Conservation (phyloP, 192 early-diverging fungal species). For the Globomyces pollinis-pini region DNA sequence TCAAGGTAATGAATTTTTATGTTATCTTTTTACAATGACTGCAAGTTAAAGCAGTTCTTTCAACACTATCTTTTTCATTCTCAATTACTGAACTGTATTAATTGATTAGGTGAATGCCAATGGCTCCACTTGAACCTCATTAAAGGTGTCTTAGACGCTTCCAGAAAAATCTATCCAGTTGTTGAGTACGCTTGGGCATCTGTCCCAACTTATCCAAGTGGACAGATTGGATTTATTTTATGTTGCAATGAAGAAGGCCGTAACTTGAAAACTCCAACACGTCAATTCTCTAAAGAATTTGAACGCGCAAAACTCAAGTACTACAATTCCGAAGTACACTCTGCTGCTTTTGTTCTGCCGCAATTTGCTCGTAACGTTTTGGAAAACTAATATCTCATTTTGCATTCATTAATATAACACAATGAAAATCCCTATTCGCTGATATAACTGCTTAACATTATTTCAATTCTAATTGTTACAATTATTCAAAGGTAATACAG, state of each 20-base stretch:
- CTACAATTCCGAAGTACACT: slow-evolving; percentile 92
- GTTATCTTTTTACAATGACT: slow-evolving; percentile 3
- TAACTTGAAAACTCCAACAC: slow-evolving; percentile 70
- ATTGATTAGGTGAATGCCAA: slow-evolving; percentile 89
- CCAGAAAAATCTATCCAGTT: slow-evolving; percentile 75
- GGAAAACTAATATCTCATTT: background rate
- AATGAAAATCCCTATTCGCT: too few relatives aligned
- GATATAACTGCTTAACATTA: too few relatives aligned
- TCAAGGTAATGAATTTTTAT: slow-evolving; percentile 57
- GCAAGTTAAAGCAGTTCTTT: background rate
- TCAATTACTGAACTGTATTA: background rate
- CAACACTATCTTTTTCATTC: background rate
- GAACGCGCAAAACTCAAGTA: slow-evolving; percentile 79
- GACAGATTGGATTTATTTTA: slow-evolving; percentile 93
- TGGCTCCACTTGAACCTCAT: slow-evolving; percentile 95
- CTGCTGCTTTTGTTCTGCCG: slow-evolving; percentile 85
- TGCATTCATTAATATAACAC: background rate
- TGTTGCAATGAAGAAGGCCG: slow-evolving; percentile 76
- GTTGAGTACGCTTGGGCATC: slow-evolving; percentile 91
- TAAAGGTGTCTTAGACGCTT: slow-evolving; percentile 76
- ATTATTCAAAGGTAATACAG: too few relatives aligned
- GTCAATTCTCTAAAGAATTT: slow-evolving; percentile 66
- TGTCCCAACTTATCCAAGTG: slow-evolving; percentile 96
- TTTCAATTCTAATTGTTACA: too few relatives aligned
- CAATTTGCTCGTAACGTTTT: slow-evolving; percentile 68